A percentile compares a stretch with the other conserved stretches of the same genome.
phyloP scores from a whole-genome alignment of 2,329 filamentous ascomycete species.

The Moelleriella libera region DNA sequence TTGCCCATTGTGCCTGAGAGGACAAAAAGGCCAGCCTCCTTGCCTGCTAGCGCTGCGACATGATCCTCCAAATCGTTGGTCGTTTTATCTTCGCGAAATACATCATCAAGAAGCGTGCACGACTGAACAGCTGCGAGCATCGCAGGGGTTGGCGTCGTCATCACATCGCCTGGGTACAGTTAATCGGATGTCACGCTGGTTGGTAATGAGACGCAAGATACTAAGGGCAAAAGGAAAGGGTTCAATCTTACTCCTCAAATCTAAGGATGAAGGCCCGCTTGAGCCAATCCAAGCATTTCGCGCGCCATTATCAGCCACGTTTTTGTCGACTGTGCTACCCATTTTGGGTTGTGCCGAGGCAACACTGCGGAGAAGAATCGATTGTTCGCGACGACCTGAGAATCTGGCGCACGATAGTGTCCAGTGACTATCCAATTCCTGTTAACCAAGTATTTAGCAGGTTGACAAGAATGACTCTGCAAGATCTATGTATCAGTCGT shows the following conservation, averaged over 20 bases:
- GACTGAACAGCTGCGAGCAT: slow-evolving; percentile 72
- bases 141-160: slow-evolving; percentile 60
- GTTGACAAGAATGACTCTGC: no score
- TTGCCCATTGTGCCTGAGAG: slow-evolving; percentile 92
- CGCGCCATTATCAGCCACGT: not conserved
- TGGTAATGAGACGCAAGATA: not conserved
- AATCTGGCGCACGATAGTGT: no score
- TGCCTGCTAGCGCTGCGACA: slow-evolving; percentile 58
- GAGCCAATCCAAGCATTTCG: slow-evolving; percentile 8
- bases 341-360: not conserved
- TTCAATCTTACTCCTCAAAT: slow-evolving; percentile 8
- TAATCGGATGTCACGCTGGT: not conserved
- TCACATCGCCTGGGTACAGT: slow-evolving; percentile 27
- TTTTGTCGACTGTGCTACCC: not conserved
- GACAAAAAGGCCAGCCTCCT: slow-evolving; percentile 67
- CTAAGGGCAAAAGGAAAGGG: not conserved
- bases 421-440: no score
- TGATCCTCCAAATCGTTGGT: slow-evolving; percentile 64
- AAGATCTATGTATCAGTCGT: no score
- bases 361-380: no score
- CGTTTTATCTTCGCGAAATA: slow-evolving; percentile 65
- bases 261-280: slow-evolving; percentile 7
- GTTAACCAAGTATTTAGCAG: no score
- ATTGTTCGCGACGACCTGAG: no score
- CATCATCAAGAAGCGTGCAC: slow-evolving; percentile 70